phyloP scores from a whole-genome alignment of 192 early-diverging fungal species.

The Entophlyctis helioformis region DNA sequence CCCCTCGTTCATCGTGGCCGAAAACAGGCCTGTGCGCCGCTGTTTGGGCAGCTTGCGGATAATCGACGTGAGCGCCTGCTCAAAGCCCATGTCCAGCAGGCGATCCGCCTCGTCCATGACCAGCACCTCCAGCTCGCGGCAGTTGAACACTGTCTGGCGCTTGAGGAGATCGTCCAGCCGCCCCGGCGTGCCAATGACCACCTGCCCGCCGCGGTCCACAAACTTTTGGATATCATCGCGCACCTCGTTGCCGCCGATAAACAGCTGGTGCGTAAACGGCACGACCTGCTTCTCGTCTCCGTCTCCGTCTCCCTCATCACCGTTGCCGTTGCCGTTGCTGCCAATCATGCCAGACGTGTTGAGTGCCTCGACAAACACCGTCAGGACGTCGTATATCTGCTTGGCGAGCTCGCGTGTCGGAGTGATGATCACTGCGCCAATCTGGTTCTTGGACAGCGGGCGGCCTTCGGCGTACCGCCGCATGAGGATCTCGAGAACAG shows the following conservation, averaged over 20 bases:
- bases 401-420: conserved; percentile 84
- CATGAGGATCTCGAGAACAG: conserved; percentile 78
- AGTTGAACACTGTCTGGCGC: conserved; percentile 42
- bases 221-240: conserved; percentile 53
- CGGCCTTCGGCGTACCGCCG: conserved; percentile 33
- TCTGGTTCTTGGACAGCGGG: conserved; percentile 53
- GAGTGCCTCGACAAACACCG: conserved; percentile 36
- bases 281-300: conserved; percentile 10
- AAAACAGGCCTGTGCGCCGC: conserved; percentile 89
- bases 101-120: conserved; percentile 93
- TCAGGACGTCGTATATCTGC: conserved; percentile 70
- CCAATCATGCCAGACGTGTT: conserved; percentile 2
- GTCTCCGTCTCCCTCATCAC: conserved; percentile 1
- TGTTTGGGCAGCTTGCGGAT: conserved; percentile 78
- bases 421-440: conserved; percentile 79
- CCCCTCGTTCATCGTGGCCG: conserved; percentile 92
- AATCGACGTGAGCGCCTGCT: conserved; percentile 65
- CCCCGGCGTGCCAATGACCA: conserved; percentile 86
- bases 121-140: conserved; percentile 72
- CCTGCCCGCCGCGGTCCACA: conserved; percentile 55
- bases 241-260: conserved; percentile 63
- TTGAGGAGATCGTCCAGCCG: conserved; percentile 64
- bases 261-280: conserved; percentile 36
- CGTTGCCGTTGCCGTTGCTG: conserved; percentile 13
- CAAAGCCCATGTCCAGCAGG: conserved; percentile 90